Percentiles rank a stretch among this genome's conserved stretches.
Conservation (phyloP, 805 yeast genomes). For the Limtongia smithiae region DNA sequence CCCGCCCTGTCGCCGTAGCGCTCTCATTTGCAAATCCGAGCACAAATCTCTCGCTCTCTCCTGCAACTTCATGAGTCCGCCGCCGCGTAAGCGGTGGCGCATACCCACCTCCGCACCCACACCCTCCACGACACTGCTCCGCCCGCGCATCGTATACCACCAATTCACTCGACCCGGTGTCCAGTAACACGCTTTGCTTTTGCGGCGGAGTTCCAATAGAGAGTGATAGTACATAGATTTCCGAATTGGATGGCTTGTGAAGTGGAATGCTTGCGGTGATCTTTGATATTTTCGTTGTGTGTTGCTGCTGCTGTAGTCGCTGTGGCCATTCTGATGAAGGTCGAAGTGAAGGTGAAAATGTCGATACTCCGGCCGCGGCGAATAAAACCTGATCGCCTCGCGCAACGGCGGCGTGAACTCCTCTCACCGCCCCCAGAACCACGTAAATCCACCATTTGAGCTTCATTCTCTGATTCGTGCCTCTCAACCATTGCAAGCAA, state of each 20-base stretch:
- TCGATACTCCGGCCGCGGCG: no score
- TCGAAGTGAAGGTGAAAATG: no score
- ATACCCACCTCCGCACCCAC: slow-evolving; percentile 11
- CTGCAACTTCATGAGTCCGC: slow-evolving; percentile 4
- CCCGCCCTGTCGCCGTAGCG: slow-evolving; percentile 18
- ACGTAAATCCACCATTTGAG: no score
- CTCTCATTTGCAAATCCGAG: slow-evolving; percentile 23
- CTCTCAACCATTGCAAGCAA: no score
- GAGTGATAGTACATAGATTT: slow-evolving; percentile 18
- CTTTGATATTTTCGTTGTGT: no score
- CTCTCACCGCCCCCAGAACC: no score
- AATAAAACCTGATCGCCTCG: no score
- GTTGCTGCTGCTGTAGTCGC: no score
- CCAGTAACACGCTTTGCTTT: slow-evolving; percentile 20
- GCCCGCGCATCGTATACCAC: slow-evolving; percentile 10
- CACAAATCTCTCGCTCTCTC: slow-evolving; percentile 2
- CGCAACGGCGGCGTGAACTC: no score
- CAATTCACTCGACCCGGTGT: slow-evolving; percentile 22
- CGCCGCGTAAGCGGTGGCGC: neutral
- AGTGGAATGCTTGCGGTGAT: no score
- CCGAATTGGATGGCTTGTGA: slow-evolving; percentile 1
- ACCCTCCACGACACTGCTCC: slow-evolving; percentile 26
- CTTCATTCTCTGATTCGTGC: no score
- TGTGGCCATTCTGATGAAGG: no score
- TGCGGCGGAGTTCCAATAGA: slow-evolving; percentile 27